Base-by-base conservation (phyloP, 1,284 basidiomycete species). In the Xerocomus cyaneibrunnescens region DNA sequence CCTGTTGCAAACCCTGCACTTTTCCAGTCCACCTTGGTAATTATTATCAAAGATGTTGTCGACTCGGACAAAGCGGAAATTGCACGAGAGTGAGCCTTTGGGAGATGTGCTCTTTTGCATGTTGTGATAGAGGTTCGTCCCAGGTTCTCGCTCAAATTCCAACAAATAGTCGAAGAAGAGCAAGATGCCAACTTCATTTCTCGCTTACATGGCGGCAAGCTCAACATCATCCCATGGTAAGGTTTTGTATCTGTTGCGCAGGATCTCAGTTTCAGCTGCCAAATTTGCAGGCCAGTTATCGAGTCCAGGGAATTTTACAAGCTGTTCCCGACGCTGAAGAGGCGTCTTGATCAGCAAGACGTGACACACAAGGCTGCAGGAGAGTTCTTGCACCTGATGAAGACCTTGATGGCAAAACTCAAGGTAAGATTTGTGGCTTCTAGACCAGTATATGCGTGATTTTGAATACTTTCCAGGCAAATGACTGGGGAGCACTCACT, bases 1-100 rank as follows among this genome's bases (percentile, higher is more conserved):
- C 83, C 83, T 2, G 69, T 72, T 0, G 70, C 77, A 0, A 85
- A 85, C 57, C 81, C 81, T 0, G 69, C 72, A 17, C 69, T 85
- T 8, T 85, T 85, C 68, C 77, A 77, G 51, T 83, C 81, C 0
- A 79, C 74, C 0, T 66, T 85, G 10, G 75, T 75, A 0, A 83
- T 85, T 53, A 81, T 85, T 45, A 83, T 85, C 63, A 85, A 84
- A 75, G 82, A 85, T 50, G 83, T 85, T 9, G 74, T 81, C 5
- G 78, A 82, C 25, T 73, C 75, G 0, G 83, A 84, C 56, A 77
- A 74, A 50, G 62, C 63, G 0, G 82, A 84, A 39, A 82, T 85
- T 27, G 74, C 72, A 4, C 66, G 71, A 58, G 83, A 84, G 82
- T 84, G 55, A 56, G 76, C 21, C 4, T 22, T 27, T 25, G 21